Percentiles rank a stretch among this genome's conserved stretches.
phyloP scores from a whole-genome alignment of 2,329 filamentous ascomycete genomes.

The Epichloe brachyelytri region DNA sequence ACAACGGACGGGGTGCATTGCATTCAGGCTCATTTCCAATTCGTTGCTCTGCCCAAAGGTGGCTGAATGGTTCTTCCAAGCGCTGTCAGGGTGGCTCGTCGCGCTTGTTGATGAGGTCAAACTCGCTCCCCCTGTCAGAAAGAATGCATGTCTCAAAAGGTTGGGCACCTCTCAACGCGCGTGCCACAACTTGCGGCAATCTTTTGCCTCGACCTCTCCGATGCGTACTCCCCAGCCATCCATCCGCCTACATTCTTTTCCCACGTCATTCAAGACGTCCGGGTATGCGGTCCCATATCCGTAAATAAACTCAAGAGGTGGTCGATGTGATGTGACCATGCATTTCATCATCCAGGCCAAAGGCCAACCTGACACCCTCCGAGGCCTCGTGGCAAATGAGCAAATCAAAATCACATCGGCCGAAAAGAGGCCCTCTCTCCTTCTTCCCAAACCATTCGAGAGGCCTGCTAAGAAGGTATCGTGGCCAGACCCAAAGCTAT shows the following conservation, averaged over 20 bases:
- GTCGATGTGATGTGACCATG: background rate
- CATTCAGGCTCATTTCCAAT: background rate
- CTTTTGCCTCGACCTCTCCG: background rate
- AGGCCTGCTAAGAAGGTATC: background rate
- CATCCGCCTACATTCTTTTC: background rate
- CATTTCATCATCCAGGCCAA: background rate
- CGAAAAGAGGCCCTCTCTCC: background rate
- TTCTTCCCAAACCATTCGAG: background rate
- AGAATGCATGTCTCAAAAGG: background rate
- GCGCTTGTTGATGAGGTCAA: constrained; percentile 1
- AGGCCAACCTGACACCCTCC: no score
- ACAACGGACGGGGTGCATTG: background rate
- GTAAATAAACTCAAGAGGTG: background rate
- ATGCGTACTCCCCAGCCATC: background rate
- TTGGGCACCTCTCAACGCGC: background rate
- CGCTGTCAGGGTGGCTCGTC: constrained; percentile 1
- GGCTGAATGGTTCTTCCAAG: background rate
- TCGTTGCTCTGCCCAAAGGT: background rate
- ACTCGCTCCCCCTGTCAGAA: background rate
- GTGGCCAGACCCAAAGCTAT: background rate
- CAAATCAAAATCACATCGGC: background rate
- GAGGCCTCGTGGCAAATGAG: constrained; percentile 1
- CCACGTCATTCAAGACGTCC: background rate
- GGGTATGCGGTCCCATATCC: background rate
- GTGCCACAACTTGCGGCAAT: constrained; percentile 1